A percentile compares a stretch with the other conserved stretches of the same genome.
Conservation (phyloP, 2,329 filamentous ascomycete species). For the Botrytis paeoniae region DNA sequence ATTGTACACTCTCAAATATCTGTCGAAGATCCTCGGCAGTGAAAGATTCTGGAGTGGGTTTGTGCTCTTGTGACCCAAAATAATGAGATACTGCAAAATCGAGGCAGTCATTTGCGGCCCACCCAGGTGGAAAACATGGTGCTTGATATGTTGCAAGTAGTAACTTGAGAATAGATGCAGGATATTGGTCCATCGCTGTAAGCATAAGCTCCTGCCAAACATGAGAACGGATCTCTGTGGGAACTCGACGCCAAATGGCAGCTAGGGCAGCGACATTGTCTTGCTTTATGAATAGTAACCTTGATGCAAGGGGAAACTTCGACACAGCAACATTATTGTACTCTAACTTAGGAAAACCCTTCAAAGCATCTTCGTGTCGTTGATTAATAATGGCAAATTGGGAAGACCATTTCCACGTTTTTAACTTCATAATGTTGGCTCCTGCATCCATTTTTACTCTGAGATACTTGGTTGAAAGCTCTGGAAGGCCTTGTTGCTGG, state of each 20-base stretch:
- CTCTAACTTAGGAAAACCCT: conserved; percentile 1
- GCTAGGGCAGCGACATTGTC: conserved; percentile 11
- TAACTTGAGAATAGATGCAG: conserved; percentile 18
- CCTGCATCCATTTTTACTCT: neutral
- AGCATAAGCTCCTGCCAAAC: conserved; percentile 19
- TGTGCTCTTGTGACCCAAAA: conserved; percentile 7
- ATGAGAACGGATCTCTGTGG: conserved; percentile 9
- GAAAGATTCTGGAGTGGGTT: neutral
- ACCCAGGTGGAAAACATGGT: conserved; percentile 10
- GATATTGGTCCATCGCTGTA: conserved; percentile 15
- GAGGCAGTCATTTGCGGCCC: conserved; percentile 17
- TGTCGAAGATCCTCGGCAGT: neutral
- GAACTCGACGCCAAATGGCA: conserved; percentile 15
- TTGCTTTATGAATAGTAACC: conserved; percentile 18
- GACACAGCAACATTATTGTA: neutral
- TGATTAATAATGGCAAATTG: conserved; percentile 13
- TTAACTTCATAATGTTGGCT: neutral
- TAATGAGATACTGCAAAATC: conserved; percentile 18
- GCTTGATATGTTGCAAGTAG: conserved; percentile 17
- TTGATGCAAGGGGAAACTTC: conserved; percentile 6
- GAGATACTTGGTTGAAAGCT: conserved; percentile 12
- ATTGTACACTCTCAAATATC: conserved; percentile 15
- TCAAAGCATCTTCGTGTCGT: conserved; percentile 10
- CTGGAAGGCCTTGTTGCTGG: neutral
- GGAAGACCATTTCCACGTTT: conserved; percentile 5